These are phyloP conservation scores for Toxoplasma gondii DNA, from an alignment of 169 alveolate species.

Conservation along the genomic window DNA sequence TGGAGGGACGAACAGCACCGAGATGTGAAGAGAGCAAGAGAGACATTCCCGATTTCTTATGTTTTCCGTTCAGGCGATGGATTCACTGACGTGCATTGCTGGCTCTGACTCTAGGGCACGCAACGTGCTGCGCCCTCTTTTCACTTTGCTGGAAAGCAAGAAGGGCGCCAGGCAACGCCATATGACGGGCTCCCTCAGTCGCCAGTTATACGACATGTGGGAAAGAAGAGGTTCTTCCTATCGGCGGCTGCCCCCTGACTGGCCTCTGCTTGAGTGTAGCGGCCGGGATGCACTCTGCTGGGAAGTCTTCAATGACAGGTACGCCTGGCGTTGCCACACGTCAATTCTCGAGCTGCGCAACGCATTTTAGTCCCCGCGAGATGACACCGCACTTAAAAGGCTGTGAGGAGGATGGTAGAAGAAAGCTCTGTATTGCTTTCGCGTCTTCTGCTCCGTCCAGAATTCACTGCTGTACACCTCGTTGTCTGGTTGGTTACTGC, in stretches of 20 bases:
- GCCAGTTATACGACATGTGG: conserved; percentile 46
- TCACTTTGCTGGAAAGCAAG: background rate
- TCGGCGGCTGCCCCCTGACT: conserved; percentile 50
- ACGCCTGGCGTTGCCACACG: background rate
- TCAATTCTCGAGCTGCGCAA: too few relatives aligned
- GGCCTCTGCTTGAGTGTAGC: conserved; percentile 35
- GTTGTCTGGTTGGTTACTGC: background rate
- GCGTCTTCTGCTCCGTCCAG: background rate
- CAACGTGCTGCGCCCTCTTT: conserved; percentile 24
- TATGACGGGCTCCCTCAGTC: conserved; percentile 16
- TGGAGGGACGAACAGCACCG: too few relatives aligned
- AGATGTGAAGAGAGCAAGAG: too few relatives aligned
- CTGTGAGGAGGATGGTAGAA: background rate
- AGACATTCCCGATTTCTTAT: too few relatives aligned
- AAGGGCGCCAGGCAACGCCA: conserved; percentile 4
- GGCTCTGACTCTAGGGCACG: conserved; percentile 18
- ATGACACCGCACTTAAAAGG: background rate
- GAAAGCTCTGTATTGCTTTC: background rate
- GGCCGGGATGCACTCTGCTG: conserved; percentile 54
- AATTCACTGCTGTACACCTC: background rate
- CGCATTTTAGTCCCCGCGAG: background rate
- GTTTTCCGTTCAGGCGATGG: conserved; percentile 14
- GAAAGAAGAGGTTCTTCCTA: conserved; percentile 47
- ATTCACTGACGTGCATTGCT: conserved; percentile 37
- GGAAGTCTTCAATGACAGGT: conserved; percentile 62